Base-by-base conservation (phyloP, 108 stramenopile species). In the Skeletonema menzelii region DNA sequence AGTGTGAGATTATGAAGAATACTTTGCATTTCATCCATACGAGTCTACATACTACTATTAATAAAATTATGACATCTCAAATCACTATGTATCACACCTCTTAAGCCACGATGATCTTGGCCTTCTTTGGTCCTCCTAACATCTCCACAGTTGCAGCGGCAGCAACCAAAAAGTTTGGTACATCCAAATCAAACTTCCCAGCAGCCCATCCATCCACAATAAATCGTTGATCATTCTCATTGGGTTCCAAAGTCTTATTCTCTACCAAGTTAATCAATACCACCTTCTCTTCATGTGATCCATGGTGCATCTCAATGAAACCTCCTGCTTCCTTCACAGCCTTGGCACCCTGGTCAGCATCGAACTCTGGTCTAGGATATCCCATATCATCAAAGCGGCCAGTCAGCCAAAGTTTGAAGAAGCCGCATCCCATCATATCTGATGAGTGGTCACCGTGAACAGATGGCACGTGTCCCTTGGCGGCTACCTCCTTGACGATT, bases 121-220 rank as follows among this genome's bases (percentile, higher is more conserved):
- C 72, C 55, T 68, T 68, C 30, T 73, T 73, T 3, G 72, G 72
- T 44, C 72, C 72, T 3, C 72, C 72, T 13, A 73, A 31, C 67
- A 68, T 67, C 67, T 73, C 72, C 8, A 73, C 72, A 57, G 72
- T 73, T 1, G 56, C 67, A 57, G 72, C 72, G 1, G 72, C 72
- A 27, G 56, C 58, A 38, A 73, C 53, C 31, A 73, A 59, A 20
- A 68, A 73, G 20, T 68, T 73, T 30, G 72, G 66, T 8, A 73
- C 35, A 56, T 73, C 72, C 27, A 73, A 40, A 22, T 31, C 27
- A 28, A 73, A 73, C 34, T 57, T 59, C 6, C 30, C 55, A 7
- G 66, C 72, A 0, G 58, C 58, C 72, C 72, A 73, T 58, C 53
- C 72, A 59, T 73, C 72, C 0, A 73, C 72, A 12, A 73, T 59